Conservation (phyloP, 208 protist genomes). For the Polymyxa betae region DNA sequence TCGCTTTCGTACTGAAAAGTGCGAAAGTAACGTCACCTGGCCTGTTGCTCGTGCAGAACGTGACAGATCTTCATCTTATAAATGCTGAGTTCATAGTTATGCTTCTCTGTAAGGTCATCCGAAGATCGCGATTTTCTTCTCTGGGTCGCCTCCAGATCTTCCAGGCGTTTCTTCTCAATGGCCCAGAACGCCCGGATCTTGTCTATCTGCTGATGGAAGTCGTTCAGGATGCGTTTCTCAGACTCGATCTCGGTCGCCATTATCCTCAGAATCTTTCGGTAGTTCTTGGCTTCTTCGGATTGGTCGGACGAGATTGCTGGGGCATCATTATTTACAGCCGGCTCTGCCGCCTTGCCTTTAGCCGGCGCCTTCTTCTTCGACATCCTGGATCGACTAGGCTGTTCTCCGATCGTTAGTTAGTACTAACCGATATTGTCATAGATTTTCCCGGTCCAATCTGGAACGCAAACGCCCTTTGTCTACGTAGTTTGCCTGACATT, state of each 20-base stretch:
- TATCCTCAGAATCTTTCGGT: constrained; percentile 43
- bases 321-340: background rate
- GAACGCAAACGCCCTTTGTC: too few species aligned
- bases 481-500: too few species aligned
- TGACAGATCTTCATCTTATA: constrained; percentile 54
- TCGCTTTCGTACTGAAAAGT: too few species aligned
- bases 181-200: constrained; percentile 32
- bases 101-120: constrained; percentile 40
- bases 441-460: too few species aligned
- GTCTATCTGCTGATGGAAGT: constrained; percentile 20
- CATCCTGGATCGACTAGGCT: too few species aligned
- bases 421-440: too few species aligned
- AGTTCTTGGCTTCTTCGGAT: constrained; percentile 32
- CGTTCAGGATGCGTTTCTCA: constrained; percentile 45
- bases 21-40: background rate
- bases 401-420: too few species aligned
- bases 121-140: background rate
- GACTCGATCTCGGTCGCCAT: constrained; percentile 3
- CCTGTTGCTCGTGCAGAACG: constrained; percentile 20
- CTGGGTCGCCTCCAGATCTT: background rate
- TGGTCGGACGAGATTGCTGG: background rate
- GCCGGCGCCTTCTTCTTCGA: background rate
- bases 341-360: background rate
- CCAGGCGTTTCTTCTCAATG: constrained; percentile 50
- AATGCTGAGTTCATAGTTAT: constrained; percentile 45